Percentiles rank a stretch among this genome's conserved stretches.
These are phyloP conservation scores for Yamadazyma kanchanaburiensis DNA, from an alignment of 1,139 yeast genomes.

Conservation along the genomic window DNA sequence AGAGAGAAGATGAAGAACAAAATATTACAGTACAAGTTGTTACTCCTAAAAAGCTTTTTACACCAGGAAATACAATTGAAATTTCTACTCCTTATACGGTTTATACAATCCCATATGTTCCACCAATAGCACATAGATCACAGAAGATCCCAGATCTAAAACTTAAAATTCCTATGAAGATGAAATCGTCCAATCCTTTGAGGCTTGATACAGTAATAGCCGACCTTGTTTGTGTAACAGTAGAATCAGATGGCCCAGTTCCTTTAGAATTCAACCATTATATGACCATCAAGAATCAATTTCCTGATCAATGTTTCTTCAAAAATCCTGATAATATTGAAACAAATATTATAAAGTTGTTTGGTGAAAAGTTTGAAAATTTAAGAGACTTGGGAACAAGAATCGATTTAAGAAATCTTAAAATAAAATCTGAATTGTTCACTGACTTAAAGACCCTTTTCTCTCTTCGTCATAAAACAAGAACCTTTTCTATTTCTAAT, in stretches of 20 bases:
- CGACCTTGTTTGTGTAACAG: constrained; percentile 32
- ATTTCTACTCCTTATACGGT: constrained; percentile 25
- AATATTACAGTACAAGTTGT: constrained; percentile 10
- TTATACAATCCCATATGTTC: constrained; percentile 28
- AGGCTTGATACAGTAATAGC: constrained; percentile 28
- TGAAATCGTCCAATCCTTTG: constrained; percentile 5
- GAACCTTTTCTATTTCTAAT: constrained; percentile 2
- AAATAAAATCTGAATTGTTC: no score
- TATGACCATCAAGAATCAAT: constrained; percentile 26
- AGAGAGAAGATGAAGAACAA: constrained; percentile 5
- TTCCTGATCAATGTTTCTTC: constrained; percentile 9
- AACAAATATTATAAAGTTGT: constrained; percentile 20
- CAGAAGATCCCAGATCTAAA: constrained; percentile 22
- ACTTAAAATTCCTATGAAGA: constrained; percentile 27
- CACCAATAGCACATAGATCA: constrained; percentile 25
- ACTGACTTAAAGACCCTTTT: no score
- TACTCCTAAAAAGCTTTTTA: constrained; percentile 4
- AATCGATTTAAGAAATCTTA: no score
- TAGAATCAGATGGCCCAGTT: constrained; percentile 29
- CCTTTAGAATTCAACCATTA: constrained; percentile 43
- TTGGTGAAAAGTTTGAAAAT: no score
- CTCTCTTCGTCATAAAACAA: no score
- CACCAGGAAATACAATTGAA: constrained; percentile 10
- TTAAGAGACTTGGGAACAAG: no score
- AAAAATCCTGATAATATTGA: constrained; percentile 24